Conservation (phyloP, 176 grass and related monocot species). For the Hordeum marinum region DNA sequence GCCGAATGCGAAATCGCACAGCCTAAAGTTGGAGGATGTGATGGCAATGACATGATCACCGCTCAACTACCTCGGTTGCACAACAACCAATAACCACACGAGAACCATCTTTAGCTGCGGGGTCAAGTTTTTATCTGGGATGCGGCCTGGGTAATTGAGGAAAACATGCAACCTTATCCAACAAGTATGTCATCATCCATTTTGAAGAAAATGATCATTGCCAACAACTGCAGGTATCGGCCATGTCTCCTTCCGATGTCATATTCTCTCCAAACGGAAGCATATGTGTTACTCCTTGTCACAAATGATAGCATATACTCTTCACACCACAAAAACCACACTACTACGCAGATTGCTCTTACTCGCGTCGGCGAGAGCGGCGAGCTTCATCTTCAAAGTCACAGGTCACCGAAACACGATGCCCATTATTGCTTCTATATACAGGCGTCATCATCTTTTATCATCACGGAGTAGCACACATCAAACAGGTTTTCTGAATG, state of each 20-base stretch:
- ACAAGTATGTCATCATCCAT: not conserved
- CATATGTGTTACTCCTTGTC: not conserved
- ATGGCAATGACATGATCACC: not conserved
- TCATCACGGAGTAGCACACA: not conserved
- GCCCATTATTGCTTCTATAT: not conserved
- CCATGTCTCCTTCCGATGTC: not conserved
- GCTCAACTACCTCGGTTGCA: not conserved
- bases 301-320: not conserved
- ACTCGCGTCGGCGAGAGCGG: too few species aligned
- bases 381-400: too few species aligned
- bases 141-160: not conserved
- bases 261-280: not conserved
- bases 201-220: not conserved
- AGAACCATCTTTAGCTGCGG: not conserved
- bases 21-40: not conserved
- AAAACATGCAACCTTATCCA: not conserved
- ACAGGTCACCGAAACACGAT: too few species aligned
- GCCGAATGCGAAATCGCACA: not conserved
- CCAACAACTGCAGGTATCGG: not conserved
- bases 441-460: not conserved
- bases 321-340: not conserved
- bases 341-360: too few species aligned
- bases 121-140: not conserved
- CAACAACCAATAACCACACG: not conserved
- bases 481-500: too few species aligned